phyloP scores from a whole-genome alignment of 2,329 filamentous ascomycete species.

The Exophiala sp. region DNA sequence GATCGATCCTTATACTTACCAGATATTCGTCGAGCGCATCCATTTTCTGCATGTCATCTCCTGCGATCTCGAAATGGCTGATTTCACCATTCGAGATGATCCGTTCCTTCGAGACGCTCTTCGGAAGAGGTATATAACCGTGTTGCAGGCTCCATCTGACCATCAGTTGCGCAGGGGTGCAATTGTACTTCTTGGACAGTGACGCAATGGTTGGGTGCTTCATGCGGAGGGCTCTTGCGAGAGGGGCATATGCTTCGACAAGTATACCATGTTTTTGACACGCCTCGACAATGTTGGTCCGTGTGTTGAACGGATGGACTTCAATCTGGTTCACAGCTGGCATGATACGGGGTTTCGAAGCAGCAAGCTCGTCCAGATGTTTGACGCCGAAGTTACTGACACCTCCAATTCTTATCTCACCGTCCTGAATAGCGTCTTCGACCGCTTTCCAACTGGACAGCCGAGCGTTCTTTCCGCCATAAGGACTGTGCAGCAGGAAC shows the following conservation, averaged over 20 bases:
- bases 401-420: constrained; percentile 67
- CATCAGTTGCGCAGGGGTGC: constrained; percentile 69
- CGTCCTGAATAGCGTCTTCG: constrained; percentile 69
- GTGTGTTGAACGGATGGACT: constrained; percentile 67
- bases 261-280: constrained; percentile 65
- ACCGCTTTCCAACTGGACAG: constrained; percentile 72
- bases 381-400: constrained; percentile 76
- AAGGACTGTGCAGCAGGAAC: constrained; percentile 75
- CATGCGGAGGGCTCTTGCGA: constrained; percentile 69
- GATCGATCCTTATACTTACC: constrained; percentile 38
- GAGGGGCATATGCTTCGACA: constrained; percentile 75
- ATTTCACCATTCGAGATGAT: constrained; percentile 65
- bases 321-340: constrained; percentile 61
- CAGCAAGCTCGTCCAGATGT: constrained; percentile 69
- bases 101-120: constrained; percentile 62
- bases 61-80: constrained; percentile 36
- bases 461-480: constrained; percentile 66
- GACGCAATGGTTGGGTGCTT: constrained; percentile 60
- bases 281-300: constrained; percentile 61
- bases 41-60: constrained; percentile 44
- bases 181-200: constrained; percentile 65
- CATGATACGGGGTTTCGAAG: constrained; percentile 56
- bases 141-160: constrained; percentile 77
- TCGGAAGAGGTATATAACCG: constrained; percentile 68
- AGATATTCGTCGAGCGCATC: constrained; percentile 68